Percentiles rank a stretch among this genome's conserved stretches.
These are phyloP conservation scores for Citrullus amarus DNA, from an alignment of 306 rosid genomes.

Conservation along the genomic window DNA sequence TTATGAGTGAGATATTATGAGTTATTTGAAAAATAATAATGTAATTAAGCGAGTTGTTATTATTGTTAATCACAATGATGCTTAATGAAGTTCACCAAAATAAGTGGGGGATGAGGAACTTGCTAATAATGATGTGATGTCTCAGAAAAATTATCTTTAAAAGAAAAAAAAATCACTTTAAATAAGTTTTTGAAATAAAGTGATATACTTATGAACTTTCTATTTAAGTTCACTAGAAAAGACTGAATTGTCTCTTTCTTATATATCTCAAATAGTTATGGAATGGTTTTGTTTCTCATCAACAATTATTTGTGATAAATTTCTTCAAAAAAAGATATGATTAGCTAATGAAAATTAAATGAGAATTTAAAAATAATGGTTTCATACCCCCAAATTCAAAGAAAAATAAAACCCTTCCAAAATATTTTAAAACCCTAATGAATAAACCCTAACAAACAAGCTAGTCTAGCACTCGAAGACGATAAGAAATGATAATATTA, in stretches of 20 bases:
- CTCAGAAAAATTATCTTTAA: background rate
- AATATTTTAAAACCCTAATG: background rate
- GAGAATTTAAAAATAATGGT: background rate
- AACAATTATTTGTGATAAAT: background rate
- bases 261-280: background rate
- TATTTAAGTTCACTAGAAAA: background rate
- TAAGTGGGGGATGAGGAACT: background rate
- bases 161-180: background rate
- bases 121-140: background rate
- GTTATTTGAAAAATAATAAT: too few relatives aligned
- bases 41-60: background rate
- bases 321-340: background rate
- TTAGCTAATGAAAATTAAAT: background rate
- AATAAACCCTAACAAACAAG: background rate
- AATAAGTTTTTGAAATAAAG: background rate
- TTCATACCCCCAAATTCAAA: background rate
- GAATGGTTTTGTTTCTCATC: background rate
- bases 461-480: background rate
- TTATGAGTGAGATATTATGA: too few relatives aligned
- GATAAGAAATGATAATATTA: background rate
- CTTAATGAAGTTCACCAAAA: background rate
- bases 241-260: background rate
- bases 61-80: too few relatives aligned
- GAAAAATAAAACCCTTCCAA: background rate
- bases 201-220: background rate